Percentiles rank a stretch among this genome's conserved stretches.
Conservation (phyloP, 2,329 filamentous ascomycete species). For the Trichophyton equinum region DNA sequence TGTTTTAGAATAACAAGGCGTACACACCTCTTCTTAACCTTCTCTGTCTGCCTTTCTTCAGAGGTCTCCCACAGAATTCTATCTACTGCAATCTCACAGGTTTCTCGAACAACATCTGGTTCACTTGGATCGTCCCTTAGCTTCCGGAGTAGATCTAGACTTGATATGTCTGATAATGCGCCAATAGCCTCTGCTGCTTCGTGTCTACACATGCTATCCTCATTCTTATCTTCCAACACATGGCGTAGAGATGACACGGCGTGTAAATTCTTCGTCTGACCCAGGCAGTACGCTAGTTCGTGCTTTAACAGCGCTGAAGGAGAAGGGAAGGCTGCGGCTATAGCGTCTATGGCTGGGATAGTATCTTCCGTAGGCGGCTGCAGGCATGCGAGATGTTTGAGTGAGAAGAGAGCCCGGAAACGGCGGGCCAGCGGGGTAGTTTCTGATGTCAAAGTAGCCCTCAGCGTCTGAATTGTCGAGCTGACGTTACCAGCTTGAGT, state of each 20-base stretch:
- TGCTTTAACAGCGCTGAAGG: slow-evolving; percentile 88
- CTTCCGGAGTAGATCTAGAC: slow-evolving; percentile 58
- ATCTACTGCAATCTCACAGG: slow-evolving; percentile 91
- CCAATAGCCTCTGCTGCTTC: slow-evolving; percentile 93
- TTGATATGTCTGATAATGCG: slow-evolving; percentile 63
- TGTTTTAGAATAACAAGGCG: neutral
- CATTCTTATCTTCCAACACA: slow-evolving; percentile 63
- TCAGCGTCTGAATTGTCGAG: slow-evolving; percentile 34
- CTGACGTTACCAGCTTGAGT: neutral
- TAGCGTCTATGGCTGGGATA: slow-evolving; percentile 59
- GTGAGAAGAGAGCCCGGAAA: slow-evolving; percentile 92
- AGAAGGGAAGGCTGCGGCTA: slow-evolving; percentile 73
- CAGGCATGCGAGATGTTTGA: slow-evolving; percentile 79
- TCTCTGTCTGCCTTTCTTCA: slow-evolving; percentile 57
- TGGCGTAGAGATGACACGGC: slow-evolving; percentile 60
- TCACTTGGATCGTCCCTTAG: slow-evolving; percentile 66
- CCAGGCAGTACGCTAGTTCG: slow-evolving; percentile 92
- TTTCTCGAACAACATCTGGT: slow-evolving; percentile 74
- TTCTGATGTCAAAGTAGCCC: slow-evolving; percentile 69
- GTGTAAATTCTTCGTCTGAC: slow-evolving; percentile 68
- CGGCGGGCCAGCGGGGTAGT: slow-evolving; percentile 69
- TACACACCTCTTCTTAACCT: slow-evolving; percentile 63
- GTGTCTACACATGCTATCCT: slow-evolving; percentile 91
- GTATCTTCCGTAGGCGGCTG: slow-evolving; percentile 44
- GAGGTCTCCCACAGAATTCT: slow-evolving; percentile 89